Conservation (phyloP, 345 rosid species). For the Triadica sebifera region DNA sequence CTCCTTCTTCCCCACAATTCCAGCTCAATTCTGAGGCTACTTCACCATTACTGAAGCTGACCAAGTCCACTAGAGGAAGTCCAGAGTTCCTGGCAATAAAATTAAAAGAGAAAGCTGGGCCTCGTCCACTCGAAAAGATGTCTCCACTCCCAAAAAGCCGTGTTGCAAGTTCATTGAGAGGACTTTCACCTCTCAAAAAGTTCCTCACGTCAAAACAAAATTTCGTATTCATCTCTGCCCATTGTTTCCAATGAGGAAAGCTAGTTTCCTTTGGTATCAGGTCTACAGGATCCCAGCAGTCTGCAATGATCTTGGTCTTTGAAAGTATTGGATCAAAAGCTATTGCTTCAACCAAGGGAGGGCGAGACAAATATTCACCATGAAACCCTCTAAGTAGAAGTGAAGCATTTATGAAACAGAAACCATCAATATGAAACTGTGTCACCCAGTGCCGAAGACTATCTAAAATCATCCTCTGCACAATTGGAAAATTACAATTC, state of each 20-base stretch:
- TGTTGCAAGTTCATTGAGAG: conserved; percentile 74
- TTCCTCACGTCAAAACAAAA: conserved; percentile 66
- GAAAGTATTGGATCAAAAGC: conserved; percentile 87
- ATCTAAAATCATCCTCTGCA: conserved; percentile 69
- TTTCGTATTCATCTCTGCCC: conserved; percentile 73
- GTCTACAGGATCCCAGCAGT: conserved; percentile 64
- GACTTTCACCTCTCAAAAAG: conserved; percentile 70
- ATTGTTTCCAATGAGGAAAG: conserved; percentile 92
- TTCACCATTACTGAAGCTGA: conserved; percentile 62
- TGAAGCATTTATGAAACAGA: conserved; percentile 76
- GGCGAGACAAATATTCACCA: conserved; percentile 71
- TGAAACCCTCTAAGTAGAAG: conserved; percentile 62
- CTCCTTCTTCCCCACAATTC: conserved; percentile 97
- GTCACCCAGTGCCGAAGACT: conserved; percentile 82
- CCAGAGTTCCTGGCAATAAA: conserved; percentile 69
- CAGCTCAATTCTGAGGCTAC: conserved; percentile 74
- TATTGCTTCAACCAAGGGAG: conserved; percentile 84
- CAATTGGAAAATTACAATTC: conserved; percentile 74
- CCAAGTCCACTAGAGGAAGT: conserved; percentile 80
- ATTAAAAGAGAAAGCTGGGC: conserved; percentile 85
- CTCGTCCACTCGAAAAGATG: conserved; percentile 71
- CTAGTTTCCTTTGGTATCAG: conserved; percentile 35
- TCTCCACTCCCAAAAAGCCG: conserved; percentile 94
- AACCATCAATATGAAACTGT: conserved; percentile 87
- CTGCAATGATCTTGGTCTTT: conserved; percentile 70